Evolutionary conservation across 108 stramenopile genomes (phyloP).

Genomic region (Epithemia pelagica): DNA sequence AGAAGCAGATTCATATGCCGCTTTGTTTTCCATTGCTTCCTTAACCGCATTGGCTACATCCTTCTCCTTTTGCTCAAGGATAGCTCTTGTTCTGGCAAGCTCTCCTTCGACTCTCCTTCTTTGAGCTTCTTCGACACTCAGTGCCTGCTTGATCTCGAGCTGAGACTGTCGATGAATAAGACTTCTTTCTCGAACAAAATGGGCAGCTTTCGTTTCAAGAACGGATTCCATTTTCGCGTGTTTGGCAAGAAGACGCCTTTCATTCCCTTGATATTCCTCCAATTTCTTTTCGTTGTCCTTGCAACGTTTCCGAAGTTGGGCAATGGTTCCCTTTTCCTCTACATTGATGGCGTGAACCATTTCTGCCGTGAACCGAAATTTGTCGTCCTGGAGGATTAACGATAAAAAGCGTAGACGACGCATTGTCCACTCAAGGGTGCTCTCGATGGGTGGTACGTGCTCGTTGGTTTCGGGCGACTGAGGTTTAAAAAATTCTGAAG

Average conservation of each 20-base stretch:
- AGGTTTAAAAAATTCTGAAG: background rate
- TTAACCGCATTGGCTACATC: background rate
- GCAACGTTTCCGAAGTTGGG: background rate
- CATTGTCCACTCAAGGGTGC: background rate
- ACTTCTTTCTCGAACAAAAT: background rate
- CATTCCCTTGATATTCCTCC: background rate
- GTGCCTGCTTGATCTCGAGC: background rate
- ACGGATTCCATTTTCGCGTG: background rate
- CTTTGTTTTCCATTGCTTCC: background rate
- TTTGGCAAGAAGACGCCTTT: background rate
- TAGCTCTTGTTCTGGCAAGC: background rate
- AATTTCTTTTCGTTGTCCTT: constrained; percentile 2
- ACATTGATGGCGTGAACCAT: background rate
- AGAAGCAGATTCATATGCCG: background rate
- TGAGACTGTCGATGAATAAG: background rate
- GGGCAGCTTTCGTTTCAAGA: background rate
- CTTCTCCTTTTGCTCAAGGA: background rate
- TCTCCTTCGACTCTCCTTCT: background rate
- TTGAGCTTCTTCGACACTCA: background rate
- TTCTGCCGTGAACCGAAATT: background rate
- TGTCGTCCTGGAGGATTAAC: background rate
- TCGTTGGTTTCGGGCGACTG: background rate
- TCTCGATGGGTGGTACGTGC: background rate
- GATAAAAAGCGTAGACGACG: background rate
- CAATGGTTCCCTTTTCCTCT: background rate